Evolutionary conservation across 208 protist genomes (phyloP).

Genomic region (Trypanosoma vivax): DNA sequence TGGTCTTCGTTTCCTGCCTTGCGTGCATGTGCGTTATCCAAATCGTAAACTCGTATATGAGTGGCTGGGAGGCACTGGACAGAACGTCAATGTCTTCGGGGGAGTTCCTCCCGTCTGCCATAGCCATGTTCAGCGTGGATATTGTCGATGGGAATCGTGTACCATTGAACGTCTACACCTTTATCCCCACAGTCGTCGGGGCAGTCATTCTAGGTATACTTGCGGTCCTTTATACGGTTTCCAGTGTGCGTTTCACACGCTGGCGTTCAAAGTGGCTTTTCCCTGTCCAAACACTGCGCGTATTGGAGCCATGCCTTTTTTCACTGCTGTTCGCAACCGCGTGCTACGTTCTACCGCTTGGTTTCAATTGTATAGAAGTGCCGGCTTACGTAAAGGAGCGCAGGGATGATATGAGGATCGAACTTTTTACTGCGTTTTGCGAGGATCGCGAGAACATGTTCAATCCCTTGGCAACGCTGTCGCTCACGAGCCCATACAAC

Average conservation of each 20-base stretch:
- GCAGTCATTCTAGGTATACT: slow-evolving; percentile 50
- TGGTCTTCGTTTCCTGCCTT: slow-evolving; percentile 81
- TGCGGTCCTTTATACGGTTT: slow-evolving; percentile 61
- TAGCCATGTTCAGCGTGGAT: slow-evolving; percentile 60
- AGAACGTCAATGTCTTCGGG: slow-evolving; percentile 12
- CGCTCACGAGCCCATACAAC: slow-evolving; percentile 57
- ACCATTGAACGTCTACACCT: slow-evolving; percentile 44
- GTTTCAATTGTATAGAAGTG: slow-evolving; percentile 40
- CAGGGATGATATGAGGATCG: slow-evolving; percentile 31
- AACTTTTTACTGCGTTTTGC: slow-evolving; percentile 52
- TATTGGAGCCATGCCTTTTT: slow-evolving; percentile 55
- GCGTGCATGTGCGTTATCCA: slow-evolving; percentile 68
- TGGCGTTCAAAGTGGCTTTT: slow-evolving; percentile 46
- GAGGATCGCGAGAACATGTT: slow-evolving; percentile 31
- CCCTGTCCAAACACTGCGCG: slow-evolving; percentile 26
- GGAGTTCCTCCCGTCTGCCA: slow-evolving; percentile 32
- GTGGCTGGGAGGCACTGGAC: slow-evolving; percentile 31
- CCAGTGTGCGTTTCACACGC: slow-evolving; percentile 54
- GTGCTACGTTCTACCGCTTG: slow-evolving; percentile 43
- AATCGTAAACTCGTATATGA: slow-evolving; percentile 56
- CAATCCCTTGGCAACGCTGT: slow-evolving; percentile 58
- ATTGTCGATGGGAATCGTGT: slow-evolving; percentile 33
- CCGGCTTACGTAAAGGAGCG: slow-evolving; percentile 29
- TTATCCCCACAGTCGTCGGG: slow-evolving; percentile 56
- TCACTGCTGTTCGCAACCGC: slow-evolving; percentile 34